Base-by-base conservation (phyloP, 73 alveolate genomes). In the Tetrahymena malaccensis region DNA sequence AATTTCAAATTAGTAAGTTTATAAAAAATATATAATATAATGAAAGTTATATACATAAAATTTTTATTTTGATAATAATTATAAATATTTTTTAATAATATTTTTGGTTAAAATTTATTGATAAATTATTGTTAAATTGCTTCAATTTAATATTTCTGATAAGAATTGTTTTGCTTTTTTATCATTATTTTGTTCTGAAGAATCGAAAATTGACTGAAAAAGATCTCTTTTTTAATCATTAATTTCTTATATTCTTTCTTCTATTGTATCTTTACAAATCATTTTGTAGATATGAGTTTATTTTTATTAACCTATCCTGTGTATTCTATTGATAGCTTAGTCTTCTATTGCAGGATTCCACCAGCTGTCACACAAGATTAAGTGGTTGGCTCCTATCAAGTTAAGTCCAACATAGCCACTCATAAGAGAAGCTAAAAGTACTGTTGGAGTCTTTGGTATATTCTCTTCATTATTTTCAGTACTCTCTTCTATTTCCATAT, bases 331-430 rank as follows among this genome's bases (percentile, higher is more conserved):
- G 31, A 95, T 95, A 3, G 97, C 97, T 34, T 95, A 95, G 37
- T 95, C 97, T 95, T 95, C 97, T 1, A 95, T 94, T 89, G 97
- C 97, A 43, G 97, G 97, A 89, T 95, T 95, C 97, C 97, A 99
- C 98, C 99, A 98, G 96, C 99, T 99, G 95, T 99, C 99, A 95
- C 98, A 95, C 96, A 99, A 96, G 33, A 98, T 97, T 31, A 98
- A 99, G 56, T 98, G 98, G 94, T 98, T 97, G 17, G 99, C 99
- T 84, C 98, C 96, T 12, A 98, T 98, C 95, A 99, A 96, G 97
- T 98, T 99, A 83, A 99, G 97, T 35, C 99, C 99, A 34, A 98
- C 98, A 56, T 99, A 98, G 15, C 98, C 99, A 35, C 98, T 97
- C 70, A 97, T 97, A 38, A 97, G 55, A 1, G 98, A 96, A 27